Evolutionary conservation across 177 flowering plant species (phyloP).

Genomic region (Tripterygium wilfordii): DNA sequence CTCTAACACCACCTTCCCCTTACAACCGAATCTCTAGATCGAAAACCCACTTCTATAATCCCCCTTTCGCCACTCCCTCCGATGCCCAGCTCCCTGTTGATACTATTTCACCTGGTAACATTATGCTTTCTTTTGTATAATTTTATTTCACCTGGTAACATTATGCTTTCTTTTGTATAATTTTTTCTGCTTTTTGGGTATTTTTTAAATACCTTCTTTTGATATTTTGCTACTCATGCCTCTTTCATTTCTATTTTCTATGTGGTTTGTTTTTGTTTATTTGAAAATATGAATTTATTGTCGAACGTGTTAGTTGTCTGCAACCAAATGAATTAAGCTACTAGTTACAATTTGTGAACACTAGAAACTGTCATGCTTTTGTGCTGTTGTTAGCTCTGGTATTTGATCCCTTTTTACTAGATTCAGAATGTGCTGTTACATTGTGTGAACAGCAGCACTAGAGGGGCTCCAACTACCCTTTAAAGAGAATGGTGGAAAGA

Average conservation of each 20-base stretch:
- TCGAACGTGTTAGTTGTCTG: too few species aligned
- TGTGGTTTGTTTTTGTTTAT: too few species aligned
- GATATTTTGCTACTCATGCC: background rate
- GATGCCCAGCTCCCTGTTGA: constrained; percentile 29
- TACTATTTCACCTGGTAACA: constrained; percentile 39
- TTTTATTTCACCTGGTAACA: constrained; percentile 25
- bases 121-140: background rate
- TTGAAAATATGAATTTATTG: too few species aligned
- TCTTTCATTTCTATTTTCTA: background rate
- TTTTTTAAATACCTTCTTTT: too few species aligned
- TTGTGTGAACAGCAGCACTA: constrained; percentile 18
- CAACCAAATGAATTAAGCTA: too few species aligned
- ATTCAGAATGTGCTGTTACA: background rate
- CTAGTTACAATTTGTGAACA: too few species aligned
- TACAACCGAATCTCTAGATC: constrained; percentile 36
- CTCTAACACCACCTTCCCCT: constrained; percentile 34
- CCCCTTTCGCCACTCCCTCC: constrained; percentile 44
- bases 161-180: background rate
- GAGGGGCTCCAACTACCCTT: constrained; percentile 16
- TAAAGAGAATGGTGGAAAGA: constrained; percentile 28
- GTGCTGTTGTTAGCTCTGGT: background rate
- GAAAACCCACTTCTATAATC: constrained; percentile 49
- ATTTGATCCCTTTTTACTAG: background rate
- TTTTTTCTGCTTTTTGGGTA: background rate
- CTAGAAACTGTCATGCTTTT: too few species aligned